Evolutionary conservation across 129 eudicot genomes (phyloP), one percentile per base, ranked within the genome.

Genomic region (Ambrosia trifida): DNA sequence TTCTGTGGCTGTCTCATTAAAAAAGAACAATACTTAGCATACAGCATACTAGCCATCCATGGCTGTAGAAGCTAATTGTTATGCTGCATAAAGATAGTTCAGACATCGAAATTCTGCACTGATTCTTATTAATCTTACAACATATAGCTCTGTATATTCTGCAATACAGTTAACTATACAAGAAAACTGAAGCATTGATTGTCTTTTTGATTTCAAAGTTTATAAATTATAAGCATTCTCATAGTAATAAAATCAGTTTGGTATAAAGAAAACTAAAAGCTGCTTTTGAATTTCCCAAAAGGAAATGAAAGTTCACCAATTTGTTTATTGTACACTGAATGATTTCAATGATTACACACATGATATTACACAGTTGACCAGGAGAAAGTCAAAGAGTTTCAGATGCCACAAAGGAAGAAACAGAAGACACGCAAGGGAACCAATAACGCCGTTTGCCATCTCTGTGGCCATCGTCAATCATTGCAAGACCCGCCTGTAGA

Each of bases 351-450:
- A 67, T 50, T 19, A 44, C 69, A 68, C 64, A 68, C 40, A 60
- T 8, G 44, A 68, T 18, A 76, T 68, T 68, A 68, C 75, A 76
- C 30, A 65, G 52, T 10, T 73, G 17, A 11, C 31, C 71, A 20
- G 20, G 2, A 30, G 53, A 85, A 66, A 17, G 53, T 72, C 66
- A 81, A 43, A 72, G 67, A 17, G 85, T 70, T 38, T 89, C 96
- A 38, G 85, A 69, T 78, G 87, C 82, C 38, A 84, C 83, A 64
- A 80, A 85, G 32, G 98, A 87, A 67, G 98, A 87, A 73, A 94
- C 75, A 28, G 95, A 89, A 57, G 98, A 89, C 38, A 93, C 97
- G 45, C 98, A 89, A 12, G 98, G 98, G 81, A 94, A 92, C 97
- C 96, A 94, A 61, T 94, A 89, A 35, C 91, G 80, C 1, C 97